These are phyloP conservation scores for Aspergillus fumigatiaffinis DNA, from an alignment of 2,329 filamentous ascomycete species.

Conservation along the genomic window DNA sequence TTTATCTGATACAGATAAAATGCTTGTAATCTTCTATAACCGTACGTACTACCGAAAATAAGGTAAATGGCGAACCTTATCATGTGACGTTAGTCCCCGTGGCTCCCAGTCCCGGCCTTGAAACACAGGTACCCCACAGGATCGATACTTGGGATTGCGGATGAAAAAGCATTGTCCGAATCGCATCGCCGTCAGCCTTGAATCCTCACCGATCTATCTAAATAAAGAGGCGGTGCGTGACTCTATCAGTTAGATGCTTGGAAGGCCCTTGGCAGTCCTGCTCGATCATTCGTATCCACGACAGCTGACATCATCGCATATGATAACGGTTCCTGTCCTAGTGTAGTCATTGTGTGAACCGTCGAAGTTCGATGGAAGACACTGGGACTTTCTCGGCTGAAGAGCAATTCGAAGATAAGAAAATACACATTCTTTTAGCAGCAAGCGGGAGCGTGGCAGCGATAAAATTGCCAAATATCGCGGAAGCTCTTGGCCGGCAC, in stretches of 20 bases:
- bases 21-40: neutral
- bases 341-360: neutral
- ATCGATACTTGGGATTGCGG: neutral
- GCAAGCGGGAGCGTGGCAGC: constrained; percentile 76
- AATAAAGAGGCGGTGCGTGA: neutral
- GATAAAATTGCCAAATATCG: constrained; percentile 73
- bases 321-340: neutral
- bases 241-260: neutral
- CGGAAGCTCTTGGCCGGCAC: constrained; percentile 44
- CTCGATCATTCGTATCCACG: neutral
- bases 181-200: neutral
- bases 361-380: neutral
- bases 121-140: neutral
- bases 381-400: constrained; percentile 8
- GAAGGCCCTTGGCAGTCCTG: neutral
- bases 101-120: neutral
- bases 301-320: neutral
- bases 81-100: neutral
- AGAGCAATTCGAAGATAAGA: constrained; percentile 20
- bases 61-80: neutral
- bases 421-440: constrained; percentile 50
- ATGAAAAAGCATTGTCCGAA: neutral
- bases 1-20: neutral
- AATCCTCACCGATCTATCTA: neutral
- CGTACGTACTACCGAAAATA: too few species aligned